A percentile compares a stretch with the other conserved stretches of the same genome.
These are phyloP conservation scores for Pythium monospermum DNA, from an alignment of 352 stramenopile genomes.

Conservation along the genomic window DNA sequence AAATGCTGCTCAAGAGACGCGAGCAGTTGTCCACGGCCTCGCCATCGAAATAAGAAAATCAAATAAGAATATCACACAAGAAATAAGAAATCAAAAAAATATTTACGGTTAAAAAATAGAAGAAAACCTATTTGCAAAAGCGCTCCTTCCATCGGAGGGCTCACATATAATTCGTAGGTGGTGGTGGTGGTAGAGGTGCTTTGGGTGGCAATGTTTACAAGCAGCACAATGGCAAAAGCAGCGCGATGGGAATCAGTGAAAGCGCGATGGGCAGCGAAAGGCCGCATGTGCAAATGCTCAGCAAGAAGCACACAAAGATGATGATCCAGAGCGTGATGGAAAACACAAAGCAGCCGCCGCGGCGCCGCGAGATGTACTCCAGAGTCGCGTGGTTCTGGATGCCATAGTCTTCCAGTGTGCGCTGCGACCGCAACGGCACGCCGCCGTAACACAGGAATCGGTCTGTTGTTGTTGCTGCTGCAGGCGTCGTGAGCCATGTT, in stretches of 20 bases:
- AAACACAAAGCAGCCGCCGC: conserved; percentile 63
- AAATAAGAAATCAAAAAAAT: too few species aligned
- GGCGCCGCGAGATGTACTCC: conserved; percentile 32
- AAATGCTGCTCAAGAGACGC: conserved; percentile 39
- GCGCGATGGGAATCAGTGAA: conserved; percentile 48
- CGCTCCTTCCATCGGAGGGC: too few species aligned
- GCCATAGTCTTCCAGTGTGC: conserved; percentile 53
- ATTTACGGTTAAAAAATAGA: too few species aligned
- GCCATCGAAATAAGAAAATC: too few species aligned
- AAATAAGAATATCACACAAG: too few species aligned
- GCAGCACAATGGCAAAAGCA: conserved; percentile 67
- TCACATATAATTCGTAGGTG: too few species aligned
- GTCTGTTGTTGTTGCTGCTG: too few species aligned
- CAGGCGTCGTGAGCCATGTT: background rate
- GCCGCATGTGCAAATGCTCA: conserved; percentile 72
- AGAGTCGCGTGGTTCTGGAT: conserved; percentile 69
- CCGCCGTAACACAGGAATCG: conserved; percentile 59
- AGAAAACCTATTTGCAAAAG: too few species aligned
- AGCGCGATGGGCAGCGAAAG: conserved; percentile 56
- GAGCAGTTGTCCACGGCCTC: too few species aligned
- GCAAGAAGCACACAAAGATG: conserved; percentile 65
- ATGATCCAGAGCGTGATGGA: conserved; percentile 75
- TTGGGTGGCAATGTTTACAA: too few species aligned
- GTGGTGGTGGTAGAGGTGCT: too few species aligned
- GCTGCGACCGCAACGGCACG: conserved; percentile 41